phyloP scores from a whole-genome alignment of 1,284 basidiomycete genomes.

The Puccinia polysora region DNA sequence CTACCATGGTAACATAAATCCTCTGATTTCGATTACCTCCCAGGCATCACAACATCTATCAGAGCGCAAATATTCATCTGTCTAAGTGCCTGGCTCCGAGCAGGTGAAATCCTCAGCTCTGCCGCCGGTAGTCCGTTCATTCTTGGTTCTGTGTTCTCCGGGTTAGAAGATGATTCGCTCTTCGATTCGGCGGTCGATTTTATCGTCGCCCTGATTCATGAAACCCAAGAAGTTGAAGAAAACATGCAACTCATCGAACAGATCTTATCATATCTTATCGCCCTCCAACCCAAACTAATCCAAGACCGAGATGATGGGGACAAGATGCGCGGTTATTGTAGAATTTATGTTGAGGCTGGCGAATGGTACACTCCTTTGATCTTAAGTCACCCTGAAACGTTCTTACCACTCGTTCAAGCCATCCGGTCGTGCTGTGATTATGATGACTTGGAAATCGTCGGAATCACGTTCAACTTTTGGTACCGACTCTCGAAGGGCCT shows the following conservation, averaged over 20 bases:
- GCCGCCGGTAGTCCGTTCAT: slow-evolving; percentile 51
- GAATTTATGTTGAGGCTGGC: slow-evolving; percentile 90
- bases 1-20: slow-evolving; percentile 49
- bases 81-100: slow-evolving; percentile 52
- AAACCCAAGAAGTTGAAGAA: slow-evolving; percentile 95
- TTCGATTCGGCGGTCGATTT: slow-evolving; percentile 91
- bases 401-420: slow-evolving; percentile 89
- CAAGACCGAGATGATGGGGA: slow-evolving; percentile 61
- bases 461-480: slow-evolving; percentile 98
- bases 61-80: slow-evolving; percentile 51
- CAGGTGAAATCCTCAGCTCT: slow-evolving; percentile 51
- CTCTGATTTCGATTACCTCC: slow-evolving; percentile 73
- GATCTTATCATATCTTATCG: slow-evolving; percentile 76
- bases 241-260: slow-evolving; percentile 82
- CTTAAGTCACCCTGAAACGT: slow-evolving; percentile 78
- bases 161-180: slow-evolving; percentile 61
- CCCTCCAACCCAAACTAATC: slow-evolving; percentile 64
- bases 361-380: slow-evolving; percentile 91
- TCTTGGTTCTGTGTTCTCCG: slow-evolving; percentile 45
- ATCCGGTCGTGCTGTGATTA: slow-evolving; percentile 91
- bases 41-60: slow-evolving; percentile 50
- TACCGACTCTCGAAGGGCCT: slow-evolving; percentile 80
- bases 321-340: slow-evolving; percentile 80
- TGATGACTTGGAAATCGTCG: slow-evolving; percentile 89
- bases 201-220: slow-evolving; percentile 90